Percentiles rank a stretch among this genome's conserved stretches.
Conservation (phyloP, 441 rosid genomes). For the Manihot esculenta region DNA sequence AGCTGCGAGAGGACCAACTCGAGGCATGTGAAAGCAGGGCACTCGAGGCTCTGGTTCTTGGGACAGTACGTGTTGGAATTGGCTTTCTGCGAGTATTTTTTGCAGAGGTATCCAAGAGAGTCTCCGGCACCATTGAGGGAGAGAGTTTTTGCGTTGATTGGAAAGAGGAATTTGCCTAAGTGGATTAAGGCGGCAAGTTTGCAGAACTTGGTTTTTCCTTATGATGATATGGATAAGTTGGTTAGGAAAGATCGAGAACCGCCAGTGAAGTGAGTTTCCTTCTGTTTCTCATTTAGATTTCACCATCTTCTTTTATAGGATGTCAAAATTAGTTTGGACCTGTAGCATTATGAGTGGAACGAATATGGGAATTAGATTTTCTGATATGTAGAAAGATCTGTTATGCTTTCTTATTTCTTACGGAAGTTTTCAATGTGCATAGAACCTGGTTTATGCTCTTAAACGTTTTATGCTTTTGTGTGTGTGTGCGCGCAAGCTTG, state of each 20-base stretch:
- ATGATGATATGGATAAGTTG: constrained; percentile 83
- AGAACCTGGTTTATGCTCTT: not conserved
- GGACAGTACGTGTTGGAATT: constrained; percentile 95
- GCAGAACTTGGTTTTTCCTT: constrained; percentile 87
- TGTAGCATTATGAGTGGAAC: constrained; percentile 3
- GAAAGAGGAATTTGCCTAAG: constrained; percentile 79
- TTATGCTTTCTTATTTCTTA: not conserved
- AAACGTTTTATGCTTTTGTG: not conserved
- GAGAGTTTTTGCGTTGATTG: constrained; percentile 86
- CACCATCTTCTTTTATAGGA: not conserved
- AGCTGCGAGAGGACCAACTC: constrained; percentile 78
- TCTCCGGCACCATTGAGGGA: constrained; percentile 90
- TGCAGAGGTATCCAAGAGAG: constrained; percentile 95
- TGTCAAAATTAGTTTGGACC: not conserved
- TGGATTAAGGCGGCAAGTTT: constrained; percentile 91
- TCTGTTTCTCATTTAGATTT: constrained; percentile 15
- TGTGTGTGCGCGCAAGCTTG: no score
- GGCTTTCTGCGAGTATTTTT: constrained; percentile 69
- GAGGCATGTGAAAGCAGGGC: constrained; percentile 80
- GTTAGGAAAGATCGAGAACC: constrained; percentile 75
- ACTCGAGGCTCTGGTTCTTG: constrained; percentile 74
- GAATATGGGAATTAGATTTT: not conserved
- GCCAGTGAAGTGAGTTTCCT: constrained; percentile 77
- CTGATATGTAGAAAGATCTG: not conserved
- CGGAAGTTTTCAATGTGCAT: not conserved